Conservation (phyloP, 2,329 filamentous ascomycete genomes). For the Apiospora saccharicola region DNA sequence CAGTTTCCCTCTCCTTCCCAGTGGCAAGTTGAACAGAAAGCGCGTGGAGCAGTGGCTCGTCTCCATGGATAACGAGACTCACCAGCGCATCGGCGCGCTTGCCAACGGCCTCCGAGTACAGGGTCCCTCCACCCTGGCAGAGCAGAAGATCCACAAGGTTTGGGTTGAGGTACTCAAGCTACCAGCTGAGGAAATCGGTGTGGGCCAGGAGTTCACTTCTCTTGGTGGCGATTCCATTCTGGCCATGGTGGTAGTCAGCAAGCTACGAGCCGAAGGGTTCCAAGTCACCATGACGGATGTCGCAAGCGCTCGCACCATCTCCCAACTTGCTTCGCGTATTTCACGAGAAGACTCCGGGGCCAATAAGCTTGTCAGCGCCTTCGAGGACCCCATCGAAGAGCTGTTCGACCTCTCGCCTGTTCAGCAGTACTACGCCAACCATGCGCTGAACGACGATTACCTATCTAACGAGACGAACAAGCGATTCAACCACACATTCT, state of each 20-base stretch:
- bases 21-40: slow-evolving; percentile 31
- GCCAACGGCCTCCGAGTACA: slow-evolving; percentile 6
- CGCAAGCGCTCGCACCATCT: slow-evolving; percentile 24
- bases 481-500: slow-evolving; percentile 49
- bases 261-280: slow-evolving; percentile 20
- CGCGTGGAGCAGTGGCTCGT: slow-evolving; percentile 23
- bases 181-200: neutral
- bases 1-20: slow-evolving; percentile 27
- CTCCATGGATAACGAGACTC: slow-evolving; percentile 8
- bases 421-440: slow-evolving; percentile 48
- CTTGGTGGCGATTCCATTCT: neutral
- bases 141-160: slow-evolving; percentile 15
- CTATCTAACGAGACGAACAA: slow-evolving; percentile 41
- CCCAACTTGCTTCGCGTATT: slow-evolving; percentile 25
- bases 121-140: neutral
- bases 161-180: neutral
- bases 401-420: slow-evolving; percentile 52
- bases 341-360: slow-evolving; percentile 18
- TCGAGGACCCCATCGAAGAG: slow-evolving; percentile 24
- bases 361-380: neutral
- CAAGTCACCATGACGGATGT: slow-evolving; percentile 26
- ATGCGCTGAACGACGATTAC: slow-evolving; percentile 26
- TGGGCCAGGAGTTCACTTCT: slow-evolving; percentile 1
- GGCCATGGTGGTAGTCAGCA: slow-evolving; percentile 18
- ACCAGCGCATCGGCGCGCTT: slow-evolving; percentile 1